Percentiles rank a stretch among this genome's conserved stretches.
phyloP scores from a whole-genome alignment of 169 alveolate genomes.

The Plasmodium inui region DNA sequence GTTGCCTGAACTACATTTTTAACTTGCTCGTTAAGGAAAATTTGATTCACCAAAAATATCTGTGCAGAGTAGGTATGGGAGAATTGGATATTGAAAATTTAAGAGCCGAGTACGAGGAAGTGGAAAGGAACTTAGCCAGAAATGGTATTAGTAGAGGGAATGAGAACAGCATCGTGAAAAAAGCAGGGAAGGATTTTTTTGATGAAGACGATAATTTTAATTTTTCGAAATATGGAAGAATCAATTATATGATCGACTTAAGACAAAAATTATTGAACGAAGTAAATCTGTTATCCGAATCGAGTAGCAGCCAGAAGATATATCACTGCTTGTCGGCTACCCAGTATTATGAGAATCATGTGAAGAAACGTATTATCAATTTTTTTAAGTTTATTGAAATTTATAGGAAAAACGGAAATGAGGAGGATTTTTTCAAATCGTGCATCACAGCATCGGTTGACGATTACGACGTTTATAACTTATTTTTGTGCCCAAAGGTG shows the following conservation, averaged over 20 bases:
- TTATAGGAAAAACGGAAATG: slow-evolving; percentile 8
- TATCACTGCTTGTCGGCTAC: slow-evolving; percentile 78
- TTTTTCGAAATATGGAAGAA: slow-evolving; percentile 92
- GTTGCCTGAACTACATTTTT: slow-evolving; percentile 94
- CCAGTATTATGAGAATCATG: slow-evolving; percentile 76
- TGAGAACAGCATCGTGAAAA: background rate
- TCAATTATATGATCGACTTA: slow-evolving; percentile 87
- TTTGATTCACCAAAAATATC: slow-evolving; percentile 90
- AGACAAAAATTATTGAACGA: slow-evolving; percentile 81
- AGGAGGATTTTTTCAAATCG: slow-evolving; percentile 16
- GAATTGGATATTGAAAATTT: slow-evolving; percentile 86
- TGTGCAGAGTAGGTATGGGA: slow-evolving; percentile 94
- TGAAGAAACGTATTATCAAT: slow-evolving; percentile 59
- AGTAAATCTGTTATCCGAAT: slow-evolving; percentile 77
- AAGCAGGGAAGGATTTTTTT: slow-evolving; percentile 37
- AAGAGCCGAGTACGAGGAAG: slow-evolving; percentile 56
- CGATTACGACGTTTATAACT: slow-evolving; percentile 56
- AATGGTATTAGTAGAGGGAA: background rate
- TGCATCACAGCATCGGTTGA: slow-evolving; percentile 24
- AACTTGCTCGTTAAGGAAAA: slow-evolving; percentile 90
- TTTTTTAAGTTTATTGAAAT: slow-evolving; percentile 34
- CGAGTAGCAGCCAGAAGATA: slow-evolving; percentile 75
- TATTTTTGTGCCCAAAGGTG: slow-evolving; percentile 65
- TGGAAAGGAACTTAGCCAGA: slow-evolving; percentile 31
- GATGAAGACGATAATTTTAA: slow-evolving; percentile 78